Conservation (phyloP, 257 asterid species). For the Primulina tabacum region DNA sequence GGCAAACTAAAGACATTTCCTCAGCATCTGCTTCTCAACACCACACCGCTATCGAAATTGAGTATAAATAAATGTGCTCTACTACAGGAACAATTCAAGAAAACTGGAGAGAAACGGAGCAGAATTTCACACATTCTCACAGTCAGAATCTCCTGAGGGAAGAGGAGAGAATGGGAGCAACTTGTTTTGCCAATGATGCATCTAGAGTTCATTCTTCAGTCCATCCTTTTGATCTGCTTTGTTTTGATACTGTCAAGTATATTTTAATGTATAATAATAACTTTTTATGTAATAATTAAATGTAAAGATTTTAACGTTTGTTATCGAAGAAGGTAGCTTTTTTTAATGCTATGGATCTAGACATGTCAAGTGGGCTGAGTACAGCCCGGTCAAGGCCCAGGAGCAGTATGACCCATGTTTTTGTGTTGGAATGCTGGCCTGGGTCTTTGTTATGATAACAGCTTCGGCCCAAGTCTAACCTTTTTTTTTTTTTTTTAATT, state of each 20-base stretch:
- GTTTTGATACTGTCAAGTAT: neutral
- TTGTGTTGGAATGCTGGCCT: no score
- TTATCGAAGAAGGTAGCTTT: no score
- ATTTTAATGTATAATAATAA: no score
- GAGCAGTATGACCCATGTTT: no score
- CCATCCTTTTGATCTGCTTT: neutral
- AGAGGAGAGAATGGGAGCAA: neutral
- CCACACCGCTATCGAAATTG: conserved; percentile 34
- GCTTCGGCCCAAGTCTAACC: no score
- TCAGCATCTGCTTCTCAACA: conserved; percentile 25
- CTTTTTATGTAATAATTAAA: neutral
- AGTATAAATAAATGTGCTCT: conserved; percentile 37
- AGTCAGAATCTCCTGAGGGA: conserved; percentile 30
- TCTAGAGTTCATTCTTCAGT: neutral
- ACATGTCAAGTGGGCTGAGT: no score
- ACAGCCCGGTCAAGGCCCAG: no score
- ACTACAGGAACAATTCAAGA: conserved; percentile 33
- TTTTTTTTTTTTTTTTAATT: no score
- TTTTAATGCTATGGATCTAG: no score
- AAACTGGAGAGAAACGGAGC: conserved; percentile 37
- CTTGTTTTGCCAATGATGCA: neutral
- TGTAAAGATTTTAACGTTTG: no score
- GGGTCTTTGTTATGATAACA: no score
- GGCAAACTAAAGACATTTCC: conserved; percentile 46
- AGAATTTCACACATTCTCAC: conserved; percentile 41